These are phyloP conservation scores for Ophiostoma fasciatum DNA, from an alignment of 2,329 filamentous ascomycete genomes.

Conservation along the genomic window DNA sequence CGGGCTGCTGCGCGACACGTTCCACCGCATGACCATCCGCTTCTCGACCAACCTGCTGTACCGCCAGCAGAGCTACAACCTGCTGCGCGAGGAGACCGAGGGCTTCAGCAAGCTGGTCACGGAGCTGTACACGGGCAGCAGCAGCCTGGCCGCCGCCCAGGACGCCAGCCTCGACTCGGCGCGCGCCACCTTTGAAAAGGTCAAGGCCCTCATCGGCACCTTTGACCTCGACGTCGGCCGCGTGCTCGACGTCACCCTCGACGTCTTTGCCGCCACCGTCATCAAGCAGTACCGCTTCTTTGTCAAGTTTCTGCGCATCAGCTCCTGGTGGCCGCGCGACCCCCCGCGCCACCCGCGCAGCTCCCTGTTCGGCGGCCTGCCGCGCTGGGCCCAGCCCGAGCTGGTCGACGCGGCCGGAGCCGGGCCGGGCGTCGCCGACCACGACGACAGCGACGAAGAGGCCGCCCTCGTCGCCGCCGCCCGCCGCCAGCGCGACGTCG, in stretches of 20 bases:
- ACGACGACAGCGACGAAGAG: conserved; percentile 66
- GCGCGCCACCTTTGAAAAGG: conserved; percentile 73
- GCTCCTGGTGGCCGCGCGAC: conserved; percentile 89
- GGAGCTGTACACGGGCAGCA: conserved; percentile 76
- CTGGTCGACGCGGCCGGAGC: conserved; percentile 37
- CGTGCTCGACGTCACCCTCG: conserved; percentile 84
- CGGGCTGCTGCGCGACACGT: conserved; percentile 72
- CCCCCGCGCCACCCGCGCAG: conserved; percentile 25
- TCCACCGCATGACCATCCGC: conserved; percentile 67
- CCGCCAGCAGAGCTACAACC: conserved; percentile 90
- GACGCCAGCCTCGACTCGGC: conserved; percentile 54
- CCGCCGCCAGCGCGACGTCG: conserved; percentile 50
- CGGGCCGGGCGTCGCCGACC: conserved; percentile 41
- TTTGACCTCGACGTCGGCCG: conserved; percentile 95
- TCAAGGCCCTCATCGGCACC: conserved; percentile 89
- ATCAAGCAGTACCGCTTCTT: conserved; percentile 92
- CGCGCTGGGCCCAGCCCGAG: conserved; percentile 68
- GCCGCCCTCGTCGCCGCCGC: conserved; percentile 39
- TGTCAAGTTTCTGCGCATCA: conserved; percentile 77
- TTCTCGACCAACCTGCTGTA: conserved; percentile 90
- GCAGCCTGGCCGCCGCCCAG: conserved; percentile 51
- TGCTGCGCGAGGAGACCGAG: conserved; percentile 88
- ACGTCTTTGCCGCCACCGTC: conserved; percentile 85
- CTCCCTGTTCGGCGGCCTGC: conserved; percentile 51
- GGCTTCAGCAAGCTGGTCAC: conserved; percentile 94